phyloP scores from a whole-genome alignment of 2,329 filamentous ascomycete genomes.

The Verticillium albo-atrum region DNA sequence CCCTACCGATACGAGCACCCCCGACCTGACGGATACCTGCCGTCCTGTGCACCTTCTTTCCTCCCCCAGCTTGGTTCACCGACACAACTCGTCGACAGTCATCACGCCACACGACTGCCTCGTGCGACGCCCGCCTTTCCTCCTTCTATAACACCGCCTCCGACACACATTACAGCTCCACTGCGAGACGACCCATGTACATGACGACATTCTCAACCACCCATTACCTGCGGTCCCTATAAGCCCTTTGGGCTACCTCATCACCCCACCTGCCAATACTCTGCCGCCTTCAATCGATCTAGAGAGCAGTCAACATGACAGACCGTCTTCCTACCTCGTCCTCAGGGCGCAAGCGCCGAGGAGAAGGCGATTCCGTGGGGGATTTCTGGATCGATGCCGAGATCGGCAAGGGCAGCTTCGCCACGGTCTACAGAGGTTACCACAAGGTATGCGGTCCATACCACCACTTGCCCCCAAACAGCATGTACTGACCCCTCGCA shows the following conservation, averaged over 20 bases:
- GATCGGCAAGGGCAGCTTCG: constrained; percentile 97
- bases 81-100: not conserved
- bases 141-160: not conserved
- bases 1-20: not conserved
- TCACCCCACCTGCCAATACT: constrained; percentile 19
- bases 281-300: constrained; percentile 24
- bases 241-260: constrained; percentile 7
- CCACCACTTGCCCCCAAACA: constrained; percentile 5
- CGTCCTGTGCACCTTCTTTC: not conserved
- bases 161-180: not conserved
- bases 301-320: constrained; percentile 31
- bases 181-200: not conserved
- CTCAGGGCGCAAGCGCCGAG: constrained; percentile 27
- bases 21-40: not conserved
- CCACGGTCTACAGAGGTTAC: constrained; percentile 84
- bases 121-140: not conserved
- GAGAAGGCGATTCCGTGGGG: constrained; percentile 46
- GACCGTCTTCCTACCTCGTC: constrained; percentile 31
- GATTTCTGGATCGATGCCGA: constrained; percentile 80
- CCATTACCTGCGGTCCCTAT: constrained; percentile 26
- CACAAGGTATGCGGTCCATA: constrained; percentile 63
- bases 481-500: constrained; percentile 27
- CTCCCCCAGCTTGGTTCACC: not conserved
- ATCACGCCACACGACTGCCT: not conserved
- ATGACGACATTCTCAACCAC: constrained; percentile 5